A percentile compares a stretch with the other conserved stretches of the same genome.
Conservation (phyloP, 352 stramenopile genomes). For the Albugo candida region DNA sequence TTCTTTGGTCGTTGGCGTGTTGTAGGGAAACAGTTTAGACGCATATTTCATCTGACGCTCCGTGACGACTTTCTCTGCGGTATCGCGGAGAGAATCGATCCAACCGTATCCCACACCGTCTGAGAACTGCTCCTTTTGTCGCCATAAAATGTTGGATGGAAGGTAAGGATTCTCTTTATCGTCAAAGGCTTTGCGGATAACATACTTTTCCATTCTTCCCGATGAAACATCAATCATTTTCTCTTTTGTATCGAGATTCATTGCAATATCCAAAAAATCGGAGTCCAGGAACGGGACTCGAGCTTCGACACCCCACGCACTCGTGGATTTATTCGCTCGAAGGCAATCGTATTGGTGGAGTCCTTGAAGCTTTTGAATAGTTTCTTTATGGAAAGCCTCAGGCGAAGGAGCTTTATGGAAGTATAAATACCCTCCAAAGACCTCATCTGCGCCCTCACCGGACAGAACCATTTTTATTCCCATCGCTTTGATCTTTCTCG, state of each 20-base stretch:
- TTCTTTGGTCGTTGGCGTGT: slow-evolving; percentile 97
- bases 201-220: slow-evolving; percentile 97
- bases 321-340: slow-evolving; percentile 97
- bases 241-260: slow-evolving; percentile 93
- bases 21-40: slow-evolving; percentile 92
- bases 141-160: slow-evolving; percentile 94
- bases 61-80: slow-evolving; percentile 86
- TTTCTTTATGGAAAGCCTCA: slow-evolving; percentile 81
- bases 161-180: slow-evolving; percentile 94
- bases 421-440: slow-evolving; percentile 98
- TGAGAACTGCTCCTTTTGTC: slow-evolving; percentile 99
- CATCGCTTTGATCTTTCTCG: slow-evolving; percentile 98
- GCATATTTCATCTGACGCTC: slow-evolving; percentile 92
- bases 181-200: slow-evolving; percentile 97
- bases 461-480: slow-evolving; percentile 99
- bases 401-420: slow-evolving; percentile 98
- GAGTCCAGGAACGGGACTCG: slow-evolving; percentile 96
- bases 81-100: slow-evolving; percentile 94
- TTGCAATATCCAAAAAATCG: slow-evolving; percentile 95
- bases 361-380: slow-evolving; percentile 88
- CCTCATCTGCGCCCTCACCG: slow-evolving; percentile 95
- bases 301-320: slow-evolving; percentile 94
- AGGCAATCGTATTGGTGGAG: slow-evolving; percentile 98
- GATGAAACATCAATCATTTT: slow-evolving; percentile 93
- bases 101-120: slow-evolving; percentile 98